Percentiles rank a stretch among this genome's conserved stretches.
These are phyloP conservation scores for Mycena olivaceomarginata DNA, from an alignment of 768 basidiomycete species.

Conservation along the genomic window DNA sequence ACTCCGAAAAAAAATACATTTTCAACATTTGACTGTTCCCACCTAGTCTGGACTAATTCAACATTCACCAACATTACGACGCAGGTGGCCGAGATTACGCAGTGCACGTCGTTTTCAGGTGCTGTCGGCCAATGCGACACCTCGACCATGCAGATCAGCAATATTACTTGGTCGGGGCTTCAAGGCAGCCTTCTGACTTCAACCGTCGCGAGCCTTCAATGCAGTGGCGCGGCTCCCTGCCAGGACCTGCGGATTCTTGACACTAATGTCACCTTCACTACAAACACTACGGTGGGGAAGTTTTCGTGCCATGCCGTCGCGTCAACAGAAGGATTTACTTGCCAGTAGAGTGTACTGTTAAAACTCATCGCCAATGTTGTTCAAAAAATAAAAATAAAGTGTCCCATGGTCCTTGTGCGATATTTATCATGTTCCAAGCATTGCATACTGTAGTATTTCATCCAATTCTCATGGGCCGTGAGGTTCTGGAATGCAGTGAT, in stretches of 20 bases:
- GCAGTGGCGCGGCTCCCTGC: slow-evolving; percentile 58
- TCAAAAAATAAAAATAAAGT: too few species aligned
- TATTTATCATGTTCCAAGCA: too few species aligned
- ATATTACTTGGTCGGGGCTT: slow-evolving; percentile 54
- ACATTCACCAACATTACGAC: slow-evolving; percentile 22
- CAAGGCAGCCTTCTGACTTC: slow-evolving; percentile 50
- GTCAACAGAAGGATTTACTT: slow-evolving; percentile 16
- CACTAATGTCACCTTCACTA: slow-evolving; percentile 14
- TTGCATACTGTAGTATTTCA: too few species aligned
- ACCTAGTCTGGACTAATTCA: background rate
- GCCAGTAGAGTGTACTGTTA: background rate
- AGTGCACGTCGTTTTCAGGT: slow-evolving; percentile 55
- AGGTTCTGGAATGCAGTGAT: too few species aligned
- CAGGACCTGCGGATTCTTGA: slow-evolving; percentile 28
- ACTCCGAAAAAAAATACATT: too few species aligned
- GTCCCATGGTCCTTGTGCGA: too few species aligned
- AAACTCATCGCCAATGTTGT: too few species aligned
- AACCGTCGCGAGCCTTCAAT: slow-evolving; percentile 52
- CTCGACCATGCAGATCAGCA: slow-evolving; percentile 55
- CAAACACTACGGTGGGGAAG: slow-evolving; percentile 19
- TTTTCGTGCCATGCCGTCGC: slow-evolving; percentile 40
- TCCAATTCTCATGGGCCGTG: too few species aligned
- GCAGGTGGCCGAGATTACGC: slow-evolving; percentile 46
- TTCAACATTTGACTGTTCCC: too few species aligned
- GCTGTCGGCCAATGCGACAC: slow-evolving; percentile 58